A percentile compares a stretch with the other conserved stretches of the same genome.
Conservation (phyloP, 1,139 yeast species). For the Scheffersomyces titani region DNA sequence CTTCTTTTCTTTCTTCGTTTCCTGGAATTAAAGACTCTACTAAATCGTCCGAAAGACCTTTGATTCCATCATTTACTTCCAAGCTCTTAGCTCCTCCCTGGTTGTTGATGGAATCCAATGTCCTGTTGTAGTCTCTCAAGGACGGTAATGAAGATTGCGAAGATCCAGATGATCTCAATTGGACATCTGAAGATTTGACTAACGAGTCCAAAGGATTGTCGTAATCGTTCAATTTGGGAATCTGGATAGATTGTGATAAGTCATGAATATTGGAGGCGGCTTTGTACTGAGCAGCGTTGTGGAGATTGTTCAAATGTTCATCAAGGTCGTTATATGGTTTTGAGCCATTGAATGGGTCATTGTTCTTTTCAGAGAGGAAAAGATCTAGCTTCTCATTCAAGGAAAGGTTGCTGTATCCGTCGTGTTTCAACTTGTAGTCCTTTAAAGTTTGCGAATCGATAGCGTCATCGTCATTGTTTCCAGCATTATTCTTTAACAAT, state of each 20-base stretch:
- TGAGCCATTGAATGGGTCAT: conserved; percentile 6
- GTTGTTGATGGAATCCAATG: conserved; percentile 28
- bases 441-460: conserved; percentile 23
- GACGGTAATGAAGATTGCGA: conserved; percentile 50
- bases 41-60: conserved; percentile 43
- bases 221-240: conserved; percentile 18
- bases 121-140: conserved; percentile 37
- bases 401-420: conserved; percentile 31
- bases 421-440: conserved; percentile 21
- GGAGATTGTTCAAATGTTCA: conserved; percentile 35
- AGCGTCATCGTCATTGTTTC: conserved; percentile 15
- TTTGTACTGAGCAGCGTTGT: conserved; percentile 26
- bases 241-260: conserved; percentile 35
- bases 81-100: conserved; percentile 30
- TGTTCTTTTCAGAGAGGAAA: conserved; percentile 23
- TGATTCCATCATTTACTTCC: conserved; percentile 45
- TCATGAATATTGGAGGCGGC: conserved; percentile 37
- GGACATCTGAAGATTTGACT: conserved; percentile 29
- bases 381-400: conserved; percentile 43
- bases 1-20: conserved; percentile 1
- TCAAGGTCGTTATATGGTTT: conserved; percentile 31
- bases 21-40: conserved; percentile 32
- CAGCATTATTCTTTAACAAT: conserved; percentile 10
- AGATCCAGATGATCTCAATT: conserved; percentile 40
- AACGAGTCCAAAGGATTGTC: conserved; percentile 41